These are phyloP conservation scores for Vigna reflexopilosa DNA, from an alignment of 306 rosid genomes.

Conservation along the genomic window DNA sequence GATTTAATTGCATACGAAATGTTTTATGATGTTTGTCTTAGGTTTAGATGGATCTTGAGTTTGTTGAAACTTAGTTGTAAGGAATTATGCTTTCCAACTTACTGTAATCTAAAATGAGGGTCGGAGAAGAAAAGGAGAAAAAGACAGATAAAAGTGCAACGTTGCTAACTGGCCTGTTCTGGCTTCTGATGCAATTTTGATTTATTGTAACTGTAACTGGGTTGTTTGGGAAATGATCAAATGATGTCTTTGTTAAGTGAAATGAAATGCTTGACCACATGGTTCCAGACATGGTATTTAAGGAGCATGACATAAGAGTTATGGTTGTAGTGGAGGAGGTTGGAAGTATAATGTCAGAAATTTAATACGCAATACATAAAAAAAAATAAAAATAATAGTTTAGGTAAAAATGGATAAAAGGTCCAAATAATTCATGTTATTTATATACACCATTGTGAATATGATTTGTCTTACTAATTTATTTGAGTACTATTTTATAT, in stretches of 20 bases:
- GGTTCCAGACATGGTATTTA: not conserved
- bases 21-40: too few species aligned
- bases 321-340: not conserved
- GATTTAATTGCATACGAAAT: too few species aligned
- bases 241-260: constrained; percentile 20
- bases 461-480: too few species aligned
- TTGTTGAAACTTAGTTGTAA: too few species aligned
- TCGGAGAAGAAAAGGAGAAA: not conserved
- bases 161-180: constrained; percentile 21
- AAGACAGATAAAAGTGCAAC: constrained; percentile 33
- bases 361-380: not conserved
- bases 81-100: too few species aligned
- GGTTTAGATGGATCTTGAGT: too few species aligned
- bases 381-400: not conserved
- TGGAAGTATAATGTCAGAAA: not conserved
- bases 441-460: too few species aligned
- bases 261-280: constrained; percentile 1
- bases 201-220: constrained; percentile 55
- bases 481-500: too few species aligned
- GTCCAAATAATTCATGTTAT: not conserved
- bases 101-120: not conserved
- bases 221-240: constrained; percentile 44
- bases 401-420: not conserved
- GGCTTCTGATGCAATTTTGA: constrained; percentile 47
- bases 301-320: not conserved